Evolutionary conservation across 2,329 filamentous ascomycete genomes (phyloP), one percentile per base, ranked within the genome.

Genomic region (Paraconiothyrium sp.): DNA sequence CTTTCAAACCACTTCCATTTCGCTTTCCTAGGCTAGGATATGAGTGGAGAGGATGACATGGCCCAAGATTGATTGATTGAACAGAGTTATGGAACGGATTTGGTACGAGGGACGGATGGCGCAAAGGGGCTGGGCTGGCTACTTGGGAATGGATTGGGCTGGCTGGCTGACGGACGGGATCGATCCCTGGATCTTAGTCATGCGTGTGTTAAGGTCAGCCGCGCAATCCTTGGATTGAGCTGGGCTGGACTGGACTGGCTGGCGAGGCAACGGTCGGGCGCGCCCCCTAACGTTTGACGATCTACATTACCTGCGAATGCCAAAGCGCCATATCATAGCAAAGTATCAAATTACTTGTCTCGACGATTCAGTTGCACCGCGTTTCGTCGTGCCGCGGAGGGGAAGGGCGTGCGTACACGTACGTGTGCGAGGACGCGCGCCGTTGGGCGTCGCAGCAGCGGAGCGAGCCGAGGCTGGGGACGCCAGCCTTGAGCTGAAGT

Each of bases 391-490:
- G 39, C 14, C n/a, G 39, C 16, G n/a, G 39, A 14, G 39, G n/a
- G 39, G 10, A 13, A 16, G 2, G 10, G 11, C 10, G 37, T 41
- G 5, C 37, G 14, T 16, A n/a, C 20, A 20, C 20, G 20, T 20
- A 32, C 27, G 39, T 54, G 49, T 52, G 34, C 50, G 10, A 52
- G 11, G 50, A 52, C 35, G 35, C 50, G 34, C 22, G 50, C 35
- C 20, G 35, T 22, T 37, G 48, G 44, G 44, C 22, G 16, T 5
- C 35, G 20, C 14, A 16, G 34, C 47, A 51, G 35, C 35, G 35
- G 34, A 52, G 30, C 14, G 20, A 41, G 50, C 50, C 50, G 35
- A 52, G 50, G 50, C 35, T 41, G 35, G 46, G 10, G 41, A 16
- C 41, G 8, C 41, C 41, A 16, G 41, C 1, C 46, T 30, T 30